Evolutionary conservation across 1,139 yeast species (phyloP).

Genomic region (Protomyces inundatus): DNA sequence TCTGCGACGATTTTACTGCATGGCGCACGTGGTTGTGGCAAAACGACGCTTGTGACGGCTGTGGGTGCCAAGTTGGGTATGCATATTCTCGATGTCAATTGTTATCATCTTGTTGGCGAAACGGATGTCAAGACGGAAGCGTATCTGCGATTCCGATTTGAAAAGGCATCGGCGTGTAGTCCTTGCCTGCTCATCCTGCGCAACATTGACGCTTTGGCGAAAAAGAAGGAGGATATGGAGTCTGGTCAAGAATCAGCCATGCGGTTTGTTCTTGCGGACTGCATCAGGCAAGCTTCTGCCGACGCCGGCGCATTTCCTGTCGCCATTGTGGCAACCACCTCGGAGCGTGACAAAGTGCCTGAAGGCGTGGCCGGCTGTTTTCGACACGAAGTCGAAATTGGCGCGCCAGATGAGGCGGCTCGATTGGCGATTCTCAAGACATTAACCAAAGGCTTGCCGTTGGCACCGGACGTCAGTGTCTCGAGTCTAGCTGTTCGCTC

Average conservation of each 20-base stretch:
- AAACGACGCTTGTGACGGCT: slow-evolving; percentile 56
- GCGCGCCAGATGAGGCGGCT: slow-evolving; percentile 75
- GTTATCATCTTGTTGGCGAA: slow-evolving; percentile 51
- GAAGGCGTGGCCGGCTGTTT: slow-evolving; percentile 62
- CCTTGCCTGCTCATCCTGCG: slow-evolving; percentile 54
- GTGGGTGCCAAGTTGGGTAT: slow-evolving; percentile 58
- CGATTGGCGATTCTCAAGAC: slow-evolving; percentile 55
- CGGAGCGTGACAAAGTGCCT: slow-evolving; percentile 65
- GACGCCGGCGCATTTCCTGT: slow-evolving; percentile 34
- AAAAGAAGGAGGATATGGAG: slow-evolving; percentile 60
- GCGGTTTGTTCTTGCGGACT: slow-evolving; percentile 21
- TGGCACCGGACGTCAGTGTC: slow-evolving; percentile 54
- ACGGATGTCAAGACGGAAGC: slow-evolving; percentile 80
- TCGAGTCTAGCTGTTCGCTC: slow-evolving; percentile 70
- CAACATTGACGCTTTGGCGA: slow-evolving; percentile 71
- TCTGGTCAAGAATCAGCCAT: slow-evolving; percentile 18
- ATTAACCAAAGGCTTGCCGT: slow-evolving; percentile 30
- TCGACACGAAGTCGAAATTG: slow-evolving; percentile 69
- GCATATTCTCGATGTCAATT: slow-evolving; percentile 65
- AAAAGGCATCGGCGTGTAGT: slow-evolving; percentile 48
- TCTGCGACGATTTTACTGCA: slow-evolving; percentile 60
- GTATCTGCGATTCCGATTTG: slow-evolving; percentile 66
- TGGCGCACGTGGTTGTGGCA: slow-evolving; percentile 72
- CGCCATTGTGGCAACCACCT: slow-evolving; percentile 63
- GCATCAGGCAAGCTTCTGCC: not conserved